Evolutionary conservation across 352 stramenopile species (phyloP).

Genomic region (Pythium phragmiticola): DNA sequence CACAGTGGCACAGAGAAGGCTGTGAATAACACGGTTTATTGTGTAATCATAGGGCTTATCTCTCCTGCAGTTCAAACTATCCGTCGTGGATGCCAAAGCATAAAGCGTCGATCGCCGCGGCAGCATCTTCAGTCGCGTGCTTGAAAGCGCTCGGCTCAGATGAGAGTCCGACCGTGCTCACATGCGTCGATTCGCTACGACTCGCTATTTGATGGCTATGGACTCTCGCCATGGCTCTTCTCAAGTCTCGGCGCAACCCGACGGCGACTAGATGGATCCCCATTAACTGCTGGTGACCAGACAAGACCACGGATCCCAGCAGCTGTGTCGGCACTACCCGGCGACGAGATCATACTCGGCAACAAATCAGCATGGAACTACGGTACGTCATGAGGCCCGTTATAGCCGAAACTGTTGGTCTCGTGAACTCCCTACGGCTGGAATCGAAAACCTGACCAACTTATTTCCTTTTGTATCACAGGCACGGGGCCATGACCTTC

Average conservation of each 20-base stretch:
- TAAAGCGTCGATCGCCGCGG: conserved; percentile 4
- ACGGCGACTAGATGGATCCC: neutral
- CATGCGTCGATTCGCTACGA: no score
- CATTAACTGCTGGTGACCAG: no score
- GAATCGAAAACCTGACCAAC: neutral
- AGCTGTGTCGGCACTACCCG: no score
- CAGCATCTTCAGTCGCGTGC: conserved; percentile 18
- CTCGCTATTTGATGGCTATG: neutral
- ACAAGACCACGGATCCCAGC: no score
- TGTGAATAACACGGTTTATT: no score
- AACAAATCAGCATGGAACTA: conserved; percentile 8
- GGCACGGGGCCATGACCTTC: neutral
- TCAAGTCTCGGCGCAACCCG: conserved; percentile 15
- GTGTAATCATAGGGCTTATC: no score
- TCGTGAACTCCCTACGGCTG: neutral
- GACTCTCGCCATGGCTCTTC: neutral
- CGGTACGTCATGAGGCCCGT: conserved; percentile 9
- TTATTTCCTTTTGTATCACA: neutral
- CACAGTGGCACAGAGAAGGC: no score
- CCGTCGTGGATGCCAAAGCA: conserved; percentile 26
- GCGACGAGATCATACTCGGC: conserved; percentile 3
- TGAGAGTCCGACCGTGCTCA: conserved; percentile 19
- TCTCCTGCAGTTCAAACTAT: conserved; percentile 9
- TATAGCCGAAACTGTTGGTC: neutral
- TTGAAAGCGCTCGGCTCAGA: conserved; percentile 26